Evolutionary conservation across 2,329 filamentous ascomycete species (phyloP).

Genomic region (Gnomoniopsis smithogilvyi): DNA sequence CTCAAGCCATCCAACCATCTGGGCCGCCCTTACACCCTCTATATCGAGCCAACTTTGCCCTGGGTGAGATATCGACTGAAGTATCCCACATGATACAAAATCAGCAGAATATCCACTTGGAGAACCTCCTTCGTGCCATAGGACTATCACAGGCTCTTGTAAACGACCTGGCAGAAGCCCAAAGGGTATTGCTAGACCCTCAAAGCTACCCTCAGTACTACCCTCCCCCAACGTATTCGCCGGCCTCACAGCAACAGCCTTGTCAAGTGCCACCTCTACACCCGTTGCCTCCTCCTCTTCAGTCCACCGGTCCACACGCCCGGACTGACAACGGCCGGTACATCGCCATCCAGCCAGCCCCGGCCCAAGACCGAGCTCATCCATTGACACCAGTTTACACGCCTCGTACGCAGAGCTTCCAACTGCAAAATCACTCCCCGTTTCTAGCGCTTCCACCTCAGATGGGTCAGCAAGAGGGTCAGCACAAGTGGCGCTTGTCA

Average conservation of each 20-base stretch:
- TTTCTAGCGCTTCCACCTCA: neutral
- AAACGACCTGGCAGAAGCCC: neutral
- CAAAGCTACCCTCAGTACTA: neutral
- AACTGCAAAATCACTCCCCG: neutral
- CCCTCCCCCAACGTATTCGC: neutral
- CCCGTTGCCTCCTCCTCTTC: neutral
- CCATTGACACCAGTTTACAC: too few relatives aligned
- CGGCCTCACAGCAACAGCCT: neutral
- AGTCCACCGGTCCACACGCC: neutral
- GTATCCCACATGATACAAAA: neutral
- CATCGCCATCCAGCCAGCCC: neutral
- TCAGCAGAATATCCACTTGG: neutral
- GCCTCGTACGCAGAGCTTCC: neutral
- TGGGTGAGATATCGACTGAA: neutral
- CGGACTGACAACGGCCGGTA: neutral
- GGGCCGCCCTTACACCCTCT: conserved; percentile 1
- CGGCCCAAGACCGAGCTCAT: too few relatives aligned
- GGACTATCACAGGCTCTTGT: neutral
- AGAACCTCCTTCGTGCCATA: neutral
- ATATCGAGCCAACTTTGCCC: neutral
- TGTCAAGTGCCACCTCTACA: neutral
- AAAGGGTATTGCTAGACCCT: neutral
- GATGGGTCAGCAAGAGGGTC: neutral
- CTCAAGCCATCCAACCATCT: neutral
- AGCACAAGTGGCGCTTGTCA: neutral